Evolutionary conservation across 2,329 filamentous ascomycete genomes (phyloP).

Genomic region (Penicillium polonicum): DNA sequence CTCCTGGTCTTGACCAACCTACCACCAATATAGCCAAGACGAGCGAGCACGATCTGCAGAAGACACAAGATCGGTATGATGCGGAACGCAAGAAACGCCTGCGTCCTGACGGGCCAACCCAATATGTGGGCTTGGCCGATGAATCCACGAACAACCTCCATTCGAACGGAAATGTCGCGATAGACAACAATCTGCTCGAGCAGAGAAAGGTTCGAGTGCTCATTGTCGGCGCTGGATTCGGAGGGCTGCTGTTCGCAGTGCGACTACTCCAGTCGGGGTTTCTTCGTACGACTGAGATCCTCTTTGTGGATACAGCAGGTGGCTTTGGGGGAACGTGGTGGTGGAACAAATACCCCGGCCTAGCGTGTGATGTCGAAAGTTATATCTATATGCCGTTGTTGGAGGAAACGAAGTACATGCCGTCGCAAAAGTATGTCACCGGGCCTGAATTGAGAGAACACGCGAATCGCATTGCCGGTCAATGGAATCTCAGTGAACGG

Average conservation of each 20-base stretch:
- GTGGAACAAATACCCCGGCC: conserved; percentile 51
- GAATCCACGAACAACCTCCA: not conserved
- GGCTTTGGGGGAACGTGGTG: conserved; percentile 53
- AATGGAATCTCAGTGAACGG: conserved; percentile 44
- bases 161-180: not conserved
- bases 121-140: not conserved
- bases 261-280: conserved; percentile 42
- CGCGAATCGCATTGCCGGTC: conserved; percentile 45
- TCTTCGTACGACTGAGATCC: conserved; percentile 8
- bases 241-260: conserved; percentile 45
- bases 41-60: not conserved
- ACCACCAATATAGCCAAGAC: not conserved
- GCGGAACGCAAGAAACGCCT: not conserved
- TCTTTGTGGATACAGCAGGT: conserved; percentile 38
- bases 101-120: not conserved
- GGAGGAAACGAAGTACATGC: conserved; percentile 61
- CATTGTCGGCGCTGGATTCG: conserved; percentile 48
- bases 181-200: not conserved
- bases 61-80: not conserved
- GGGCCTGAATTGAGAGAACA: conserved; percentile 51
- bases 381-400: conserved; percentile 62
- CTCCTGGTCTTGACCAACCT: not conserved
- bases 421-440: conserved; percentile 50
- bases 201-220: conserved; percentile 15
- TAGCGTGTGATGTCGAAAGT: conserved; percentile 58